phyloP scores from a whole-genome alignment of 192 early-diverging fungal genomes.

The Thoreauomyces humboldtii region DNA sequence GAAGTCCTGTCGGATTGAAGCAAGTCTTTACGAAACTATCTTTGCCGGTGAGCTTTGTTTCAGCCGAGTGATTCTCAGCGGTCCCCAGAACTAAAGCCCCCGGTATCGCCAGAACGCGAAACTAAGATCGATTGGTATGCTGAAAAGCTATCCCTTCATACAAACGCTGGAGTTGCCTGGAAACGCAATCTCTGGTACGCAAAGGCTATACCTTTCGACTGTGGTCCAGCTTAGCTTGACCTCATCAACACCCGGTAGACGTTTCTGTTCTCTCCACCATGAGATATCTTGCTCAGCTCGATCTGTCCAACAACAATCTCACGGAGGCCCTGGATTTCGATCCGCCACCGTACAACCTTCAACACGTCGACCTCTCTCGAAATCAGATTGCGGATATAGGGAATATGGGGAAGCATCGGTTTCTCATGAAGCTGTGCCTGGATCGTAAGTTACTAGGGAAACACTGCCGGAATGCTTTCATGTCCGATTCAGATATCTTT shows the following conservation, averaged over 20 bases:
- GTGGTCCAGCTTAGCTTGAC: no score
- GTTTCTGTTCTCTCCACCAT: slow-evolving; percentile 30
- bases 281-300: slow-evolving; percentile 47
- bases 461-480: not conserved
- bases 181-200: slow-evolving; percentile 42
- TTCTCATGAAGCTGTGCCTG: slow-evolving; percentile 40
- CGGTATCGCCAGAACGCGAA: slow-evolving; percentile 28
- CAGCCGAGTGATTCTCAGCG: not conserved
- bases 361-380: slow-evolving; percentile 49
- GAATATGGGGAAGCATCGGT: slow-evolving; percentile 41
- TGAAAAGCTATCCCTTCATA: slow-evolving; percentile 40
- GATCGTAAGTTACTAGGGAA: slow-evolving; percentile 48
- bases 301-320: slow-evolving; percentile 54
- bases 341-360: slow-evolving; percentile 51
- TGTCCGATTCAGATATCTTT: no score
- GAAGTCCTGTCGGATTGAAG: slow-evolving; percentile 35
- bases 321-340: slow-evolving; percentile 29
- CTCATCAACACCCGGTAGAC: slow-evolving; percentile 26
- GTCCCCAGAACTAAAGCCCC: not conserved
- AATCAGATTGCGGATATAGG: slow-evolving; percentile 48
- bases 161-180: slow-evolving; percentile 47
- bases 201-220: no score
- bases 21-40: slow-evolving; percentile 44
- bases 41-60: slow-evolving; percentile 34
- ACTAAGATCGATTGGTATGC: slow-evolving; percentile 30